Percentiles rank a stretch among this genome's conserved stretches.
Conservation (phyloP, 2,329 filamentous ascomycete species). For the Blastomyces percursus region DNA sequence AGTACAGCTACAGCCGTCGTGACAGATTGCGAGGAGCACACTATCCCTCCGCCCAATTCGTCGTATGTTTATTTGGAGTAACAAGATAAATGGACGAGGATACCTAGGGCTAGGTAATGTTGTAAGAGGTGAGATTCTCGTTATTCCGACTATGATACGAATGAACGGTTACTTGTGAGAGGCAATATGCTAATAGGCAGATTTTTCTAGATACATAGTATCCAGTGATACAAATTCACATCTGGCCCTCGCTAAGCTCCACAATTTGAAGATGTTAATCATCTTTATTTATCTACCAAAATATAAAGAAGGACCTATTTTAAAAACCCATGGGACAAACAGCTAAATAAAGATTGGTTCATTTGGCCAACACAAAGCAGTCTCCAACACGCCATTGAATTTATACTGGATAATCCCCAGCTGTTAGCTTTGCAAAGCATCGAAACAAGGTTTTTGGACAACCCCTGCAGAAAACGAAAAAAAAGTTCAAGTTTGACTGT, state of each 20-base stretch:
- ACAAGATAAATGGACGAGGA: background rate
- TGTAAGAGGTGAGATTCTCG: background rate
- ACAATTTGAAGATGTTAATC: background rate
- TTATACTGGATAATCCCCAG: background rate
- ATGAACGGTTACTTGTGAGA: background rate
- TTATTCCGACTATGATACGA: background rate
- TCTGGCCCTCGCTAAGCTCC: background rate
- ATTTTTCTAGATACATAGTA: background rate
- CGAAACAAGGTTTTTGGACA: background rate
- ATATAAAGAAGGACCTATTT: background rate
- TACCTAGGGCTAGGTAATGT: background rate
- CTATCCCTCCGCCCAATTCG: background rate
- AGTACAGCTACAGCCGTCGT: background rate
- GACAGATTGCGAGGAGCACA: background rate
- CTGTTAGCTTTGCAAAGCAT: background rate
- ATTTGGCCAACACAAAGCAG: background rate
- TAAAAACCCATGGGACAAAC: background rate
- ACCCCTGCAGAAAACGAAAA: background rate
- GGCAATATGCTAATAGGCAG: background rate
- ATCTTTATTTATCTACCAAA: background rate
- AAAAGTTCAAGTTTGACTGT: background rate
- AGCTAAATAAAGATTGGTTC: background rate
- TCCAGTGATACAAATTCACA: background rate
- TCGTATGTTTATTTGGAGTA: background rate
- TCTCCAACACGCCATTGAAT: background rate